phyloP scores from a whole-genome alignment of 2,329 filamentous ascomycete genomes.

The Aspergillus sp. region DNA sequence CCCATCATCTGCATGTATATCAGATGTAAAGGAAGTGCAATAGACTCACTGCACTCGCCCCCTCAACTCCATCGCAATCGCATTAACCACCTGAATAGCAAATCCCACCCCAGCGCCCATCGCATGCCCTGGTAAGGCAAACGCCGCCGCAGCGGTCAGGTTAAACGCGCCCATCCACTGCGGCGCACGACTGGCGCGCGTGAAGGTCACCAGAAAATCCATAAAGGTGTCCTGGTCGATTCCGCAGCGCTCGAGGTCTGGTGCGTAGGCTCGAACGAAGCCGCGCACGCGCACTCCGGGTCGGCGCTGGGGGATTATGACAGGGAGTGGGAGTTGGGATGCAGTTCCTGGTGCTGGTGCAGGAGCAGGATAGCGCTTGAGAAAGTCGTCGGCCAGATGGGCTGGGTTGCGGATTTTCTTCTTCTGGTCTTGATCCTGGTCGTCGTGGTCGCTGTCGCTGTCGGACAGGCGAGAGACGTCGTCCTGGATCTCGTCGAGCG shows the following conservation, averaged over 20 bases:
- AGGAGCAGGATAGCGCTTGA: neutral
- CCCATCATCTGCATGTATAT: too few species aligned
- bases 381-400: neutral
- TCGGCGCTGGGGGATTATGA: conserved; percentile 8
- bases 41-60: neutral
- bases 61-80: conserved; percentile 6
- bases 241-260: neutral
- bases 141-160: neutral
- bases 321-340: neutral
- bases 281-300: conserved; percentile 3
- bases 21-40: too few species aligned
- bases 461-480: neutral
- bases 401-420: neutral
- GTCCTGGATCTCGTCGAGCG: neutral
- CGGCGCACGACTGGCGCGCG: neutral
- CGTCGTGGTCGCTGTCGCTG: neutral
- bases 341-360: neutral
- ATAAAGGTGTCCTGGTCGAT: conserved; percentile 2
- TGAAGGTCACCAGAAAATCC: neutral
- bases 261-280: conserved; percentile 10
- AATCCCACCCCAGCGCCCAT: neutral
- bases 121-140: neutral
- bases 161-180: neutral
- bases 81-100: conserved; percentile 1
- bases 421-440: neutral